A percentile compares a stretch with the other conserved stretches of the same genome.
phyloP scores from a whole-genome alignment of 2,329 filamentous ascomycete genomes.

The Emergomyces orientalis region DNA sequence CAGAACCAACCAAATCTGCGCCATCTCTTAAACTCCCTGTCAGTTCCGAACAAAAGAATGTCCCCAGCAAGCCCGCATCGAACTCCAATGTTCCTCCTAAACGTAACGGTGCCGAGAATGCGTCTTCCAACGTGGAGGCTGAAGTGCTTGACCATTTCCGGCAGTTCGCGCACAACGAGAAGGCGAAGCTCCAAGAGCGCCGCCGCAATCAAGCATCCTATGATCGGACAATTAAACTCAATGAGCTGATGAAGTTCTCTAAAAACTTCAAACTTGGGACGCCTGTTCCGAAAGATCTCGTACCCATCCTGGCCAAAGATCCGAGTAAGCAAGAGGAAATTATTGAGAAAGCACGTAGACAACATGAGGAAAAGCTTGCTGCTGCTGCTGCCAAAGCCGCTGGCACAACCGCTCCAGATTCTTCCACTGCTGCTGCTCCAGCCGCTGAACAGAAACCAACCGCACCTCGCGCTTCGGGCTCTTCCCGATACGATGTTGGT shows the following conservation, averaged over 20 bases:
- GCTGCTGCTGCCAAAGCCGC: conserved; percentile 10
- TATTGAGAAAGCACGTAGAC: conserved; percentile 72
- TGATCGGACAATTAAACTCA: conserved; percentile 87
- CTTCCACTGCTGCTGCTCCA: conserved; percentile 18
- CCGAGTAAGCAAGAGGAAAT: conserved; percentile 91
- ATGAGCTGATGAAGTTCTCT: conserved; percentile 91
- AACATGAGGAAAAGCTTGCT: conserved; percentile 51
- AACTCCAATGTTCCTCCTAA: conserved; percentile 36
- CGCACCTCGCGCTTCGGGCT: conserved; percentile 33
- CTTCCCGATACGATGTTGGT: conserved; percentile 39
- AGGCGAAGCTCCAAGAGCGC: conserved; percentile 50
- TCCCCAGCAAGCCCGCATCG: conserved; percentile 18
- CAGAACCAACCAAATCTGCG: conserved; percentile 16
- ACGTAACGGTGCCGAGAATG: conserved; percentile 41
- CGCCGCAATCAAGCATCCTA: conserved; percentile 48
- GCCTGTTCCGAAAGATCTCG: conserved; percentile 80
- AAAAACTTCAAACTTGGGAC: conserved; percentile 89
- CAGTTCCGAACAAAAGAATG: conserved; percentile 22
- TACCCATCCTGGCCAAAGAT: conserved; percentile 93
- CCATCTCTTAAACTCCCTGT: conserved; percentile 18
- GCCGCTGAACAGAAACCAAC: conserved; percentile 46
- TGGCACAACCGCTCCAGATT: conserved; percentile 11
- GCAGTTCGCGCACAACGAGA: conserved; percentile 54
- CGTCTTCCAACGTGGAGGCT: conserved; percentile 51
- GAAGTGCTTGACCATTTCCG: conserved; percentile 56